Evolutionary conservation across 176 grass and related monocot genomes (phyloP).

Genomic region (Juncus effusus): DNA sequence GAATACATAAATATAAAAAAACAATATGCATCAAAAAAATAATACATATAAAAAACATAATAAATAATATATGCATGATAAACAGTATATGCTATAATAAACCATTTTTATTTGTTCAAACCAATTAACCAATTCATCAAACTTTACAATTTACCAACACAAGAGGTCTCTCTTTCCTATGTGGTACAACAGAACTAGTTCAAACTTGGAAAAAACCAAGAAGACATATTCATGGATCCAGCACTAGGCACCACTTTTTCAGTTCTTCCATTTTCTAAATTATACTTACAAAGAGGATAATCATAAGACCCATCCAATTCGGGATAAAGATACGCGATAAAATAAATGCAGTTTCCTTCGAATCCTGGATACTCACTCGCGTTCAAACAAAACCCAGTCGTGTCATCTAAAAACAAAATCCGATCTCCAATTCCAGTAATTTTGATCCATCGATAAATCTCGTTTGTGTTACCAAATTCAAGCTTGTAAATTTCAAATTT

Average conservation of each 20-base stretch:
- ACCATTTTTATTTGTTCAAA: too few relatives aligned
- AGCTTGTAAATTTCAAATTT: slow-evolving; percentile 28
- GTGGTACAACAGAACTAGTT: too few relatives aligned
- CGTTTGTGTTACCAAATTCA: neutral
- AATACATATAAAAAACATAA: too few relatives aligned
- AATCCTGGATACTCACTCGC: slow-evolving; percentile 17
- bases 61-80: too few relatives aligned
- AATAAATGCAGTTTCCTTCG: slow-evolving; percentile 25
- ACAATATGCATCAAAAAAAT: too few relatives aligned
- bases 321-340: slow-evolving; percentile 25
- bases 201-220: slow-evolving; percentile 10
- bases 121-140: too few relatives aligned
- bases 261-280: neutral
- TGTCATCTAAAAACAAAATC: slow-evolving; percentile 33
- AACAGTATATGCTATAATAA: too few relatives aligned
- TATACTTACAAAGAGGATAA: slow-evolving; percentile 18
- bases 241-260: neutral
- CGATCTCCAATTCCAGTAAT: slow-evolving; percentile 19
- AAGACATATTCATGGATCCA: neutral
- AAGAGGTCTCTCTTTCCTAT: too few relatives aligned
- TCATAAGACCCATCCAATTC: neutral
- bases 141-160: too few relatives aligned
- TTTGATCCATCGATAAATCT: slow-evolving; percentile 16
- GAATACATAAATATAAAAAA: too few relatives aligned
- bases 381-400: slow-evolving; percentile 13